Evolutionary conservation across 179 eudicot genomes (phyloP).

Genomic region (Vitellaria paradoxa): DNA sequence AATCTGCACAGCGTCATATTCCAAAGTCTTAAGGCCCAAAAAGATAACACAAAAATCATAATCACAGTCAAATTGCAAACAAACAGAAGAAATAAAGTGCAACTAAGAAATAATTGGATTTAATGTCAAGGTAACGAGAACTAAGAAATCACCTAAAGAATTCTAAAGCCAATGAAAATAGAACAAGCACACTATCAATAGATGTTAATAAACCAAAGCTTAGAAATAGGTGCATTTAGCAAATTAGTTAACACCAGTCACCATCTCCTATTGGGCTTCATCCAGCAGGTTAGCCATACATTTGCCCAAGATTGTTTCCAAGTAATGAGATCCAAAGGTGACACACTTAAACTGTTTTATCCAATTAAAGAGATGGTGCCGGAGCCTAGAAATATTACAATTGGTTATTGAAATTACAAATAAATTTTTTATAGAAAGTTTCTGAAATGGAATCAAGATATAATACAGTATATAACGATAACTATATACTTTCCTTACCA

Average conservation of each 20-base stretch:
- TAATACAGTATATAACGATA: not conserved
- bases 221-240: not conserved
- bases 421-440: not conserved
- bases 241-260: not conserved
- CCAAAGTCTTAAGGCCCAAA: constrained; percentile 1
- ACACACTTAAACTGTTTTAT: not conserved
- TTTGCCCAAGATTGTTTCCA: not conserved
- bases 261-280: not conserved
- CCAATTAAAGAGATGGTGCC: not conserved
- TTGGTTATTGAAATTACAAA: not conserved
- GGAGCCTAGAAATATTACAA: not conserved
- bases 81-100: not conserved
- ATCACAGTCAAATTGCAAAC: not conserved
- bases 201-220: not conserved
- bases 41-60: not conserved
- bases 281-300: not conserved
- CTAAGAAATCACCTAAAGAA: not conserved
- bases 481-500: not conserved
- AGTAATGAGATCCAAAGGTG: not conserved
- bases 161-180: not conserved
- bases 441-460: not conserved
- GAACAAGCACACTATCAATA: not conserved
- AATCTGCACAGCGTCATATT: constrained; percentile 45
- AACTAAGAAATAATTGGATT: not conserved
- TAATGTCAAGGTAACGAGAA: not conserved